Evolutionary conservation across 768 basidiomycete species (phyloP).

Genomic region (Cantharellus anzutake): DNA sequence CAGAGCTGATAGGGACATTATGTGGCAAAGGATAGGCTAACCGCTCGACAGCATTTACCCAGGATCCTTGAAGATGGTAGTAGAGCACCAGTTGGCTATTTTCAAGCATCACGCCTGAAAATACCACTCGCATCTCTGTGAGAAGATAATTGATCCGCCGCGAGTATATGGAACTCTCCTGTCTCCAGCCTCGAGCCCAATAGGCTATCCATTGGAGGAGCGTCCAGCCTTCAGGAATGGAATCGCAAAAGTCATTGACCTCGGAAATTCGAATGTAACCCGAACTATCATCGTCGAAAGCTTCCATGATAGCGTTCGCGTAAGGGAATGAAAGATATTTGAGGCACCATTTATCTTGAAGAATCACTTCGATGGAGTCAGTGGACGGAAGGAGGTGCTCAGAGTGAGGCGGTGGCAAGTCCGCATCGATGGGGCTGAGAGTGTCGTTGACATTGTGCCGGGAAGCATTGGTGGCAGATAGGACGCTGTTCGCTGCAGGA

Average conservation of each 20-base stretch:
- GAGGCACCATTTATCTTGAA: not conserved
- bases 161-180: not conserved
- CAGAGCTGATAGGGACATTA: not conserved
- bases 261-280: not conserved
- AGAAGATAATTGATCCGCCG: not conserved
- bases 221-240: not conserved
- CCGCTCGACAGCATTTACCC: not conserved
- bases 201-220: not conserved
- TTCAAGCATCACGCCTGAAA: not conserved
- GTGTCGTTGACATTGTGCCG: not conserved
- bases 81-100: not conserved
- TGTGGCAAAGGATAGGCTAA: not conserved
- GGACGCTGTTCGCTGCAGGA: not conserved
- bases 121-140: not conserved
- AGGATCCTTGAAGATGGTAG: not conserved
- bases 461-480: not conserved
- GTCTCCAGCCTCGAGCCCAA: not conserved
- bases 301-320: not conserved
- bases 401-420: not conserved
- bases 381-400: not conserved
- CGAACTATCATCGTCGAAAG: not conserved
- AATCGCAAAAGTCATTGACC: not conserved
- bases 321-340: not conserved
- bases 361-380: not conserved
- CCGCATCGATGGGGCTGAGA: not conserved